phyloP scores from a whole-genome alignment of 2,329 filamentous ascomycete species.

The Lecanoromycetidae sp. region DNA sequence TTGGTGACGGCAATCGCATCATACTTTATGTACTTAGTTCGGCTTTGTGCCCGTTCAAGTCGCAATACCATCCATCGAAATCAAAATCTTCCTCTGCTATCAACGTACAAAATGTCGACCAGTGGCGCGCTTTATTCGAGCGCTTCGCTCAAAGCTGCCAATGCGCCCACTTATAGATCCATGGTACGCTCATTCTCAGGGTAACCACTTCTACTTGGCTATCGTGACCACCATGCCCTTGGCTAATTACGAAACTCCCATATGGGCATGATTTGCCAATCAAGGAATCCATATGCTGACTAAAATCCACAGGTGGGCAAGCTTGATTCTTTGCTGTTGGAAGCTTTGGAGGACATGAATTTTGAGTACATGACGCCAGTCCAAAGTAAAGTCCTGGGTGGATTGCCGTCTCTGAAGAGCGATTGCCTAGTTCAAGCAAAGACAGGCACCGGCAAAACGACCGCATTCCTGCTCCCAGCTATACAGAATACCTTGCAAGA shows the following conservation, averaged over 20 bases:
- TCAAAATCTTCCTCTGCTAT: neutral
- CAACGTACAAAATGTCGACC: constrained; percentile 11
- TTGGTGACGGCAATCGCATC: too few relatives aligned
- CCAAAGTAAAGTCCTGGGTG: constrained; percentile 41
- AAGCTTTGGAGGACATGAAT: constrained; percentile 23
- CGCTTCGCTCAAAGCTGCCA: constrained; percentile 16
- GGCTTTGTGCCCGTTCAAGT: neutral
- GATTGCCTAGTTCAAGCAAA: constrained; percentile 79
- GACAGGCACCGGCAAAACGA: constrained; percentile 92
- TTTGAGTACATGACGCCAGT: constrained; percentile 40
- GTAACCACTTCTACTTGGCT: too few relatives aligned
- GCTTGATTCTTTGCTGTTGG: constrained; percentile 25
- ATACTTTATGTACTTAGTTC: constrained; percentile 1
- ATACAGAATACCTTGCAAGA: constrained; percentile 63
- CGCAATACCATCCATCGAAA: too few relatives aligned
- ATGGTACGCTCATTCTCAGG: too few relatives aligned
- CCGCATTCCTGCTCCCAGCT: constrained; percentile 80
- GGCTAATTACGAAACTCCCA: too few relatives aligned
- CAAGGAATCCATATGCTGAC: too few relatives aligned
- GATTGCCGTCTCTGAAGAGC: constrained; percentile 37
- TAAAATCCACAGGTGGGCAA: too few relatives aligned
- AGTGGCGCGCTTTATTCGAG: constrained; percentile 10
- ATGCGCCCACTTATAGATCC: constrained; percentile 13
- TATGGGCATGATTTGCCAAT: too few relatives aligned
- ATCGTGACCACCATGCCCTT: too few relatives aligned